Base-by-base conservation (phyloP, 208 protist species). In the Kentomonas sorsogonicus region DNA sequence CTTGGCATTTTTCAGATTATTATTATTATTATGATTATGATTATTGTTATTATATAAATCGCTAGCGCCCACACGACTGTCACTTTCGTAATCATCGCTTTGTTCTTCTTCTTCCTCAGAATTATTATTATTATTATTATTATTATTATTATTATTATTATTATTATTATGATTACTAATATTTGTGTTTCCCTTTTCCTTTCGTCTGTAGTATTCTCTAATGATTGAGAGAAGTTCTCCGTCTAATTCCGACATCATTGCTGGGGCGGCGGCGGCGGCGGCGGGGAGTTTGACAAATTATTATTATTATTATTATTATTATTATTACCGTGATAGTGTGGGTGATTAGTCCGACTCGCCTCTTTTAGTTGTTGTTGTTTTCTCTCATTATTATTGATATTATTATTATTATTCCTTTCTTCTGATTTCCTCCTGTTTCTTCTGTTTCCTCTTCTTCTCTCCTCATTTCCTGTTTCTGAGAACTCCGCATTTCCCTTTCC, bases 161-260 rank as follows among this genome's bases (percentile, higher is more conserved):
- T 48, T 22, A 15, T 48, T 48, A 27, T 48, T 22, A 27, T n/a
- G 15, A 40, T 9, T 9, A 40, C 11, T n/a, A 9, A 40, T 15
- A 40, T 40, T 15, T n/a, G 11, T 40, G 9, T 40, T 40, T 40
- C 15, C 15, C 36, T 40, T 9, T 40, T 64, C 36, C 31, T 69
- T 76, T 10, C 60, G 53, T 38, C 64, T 20, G 25, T 85, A 85
- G 60, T 85, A 85, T 13, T 38, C 62, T 15, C 60, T 69, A 25
- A 85, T 76, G 3, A 85, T 48, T 23, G 74, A 53, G 20, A 85
- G 45, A 16, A 82, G 60, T 16, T 86, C 67, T 0, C 44, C 58
- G 46, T 86, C 79, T 15, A 80, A 43, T 30, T 79, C 67, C 9
- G 63, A 34, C 60, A 83, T 72, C 16, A 77, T 6, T 53, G 31